Evolutionary conservation across 169 alveolate genomes (phyloP), one percentile per base, ranked within the genome.

Genomic region (Perkinsus olseni): DNA sequence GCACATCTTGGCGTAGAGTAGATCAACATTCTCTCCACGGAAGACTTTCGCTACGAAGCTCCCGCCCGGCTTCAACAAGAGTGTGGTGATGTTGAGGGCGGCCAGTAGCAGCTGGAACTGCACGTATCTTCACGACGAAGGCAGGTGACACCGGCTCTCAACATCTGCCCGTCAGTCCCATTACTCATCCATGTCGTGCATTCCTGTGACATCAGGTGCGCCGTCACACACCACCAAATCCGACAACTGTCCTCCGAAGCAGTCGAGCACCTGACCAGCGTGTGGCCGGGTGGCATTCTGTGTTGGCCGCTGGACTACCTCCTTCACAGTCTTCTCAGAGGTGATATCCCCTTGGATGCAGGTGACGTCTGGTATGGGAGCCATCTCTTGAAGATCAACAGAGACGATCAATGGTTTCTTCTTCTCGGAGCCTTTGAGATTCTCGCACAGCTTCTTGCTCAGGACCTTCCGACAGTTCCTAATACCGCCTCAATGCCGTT

Each of bases 151-250:
- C n/a, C 39, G 24, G 39, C 39, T 17, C 38, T 82, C 31, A 38
- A 34, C 11, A 13, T 4, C n/a, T 37, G 31, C 92, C 45, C 39
- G 36, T 13, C 0, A 11, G 50, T 82, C 31, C 24, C 20, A 6
- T 74, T 93, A 96, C 91, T 96, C 97, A 96, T 98, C 99, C 38
- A 98, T 97, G 93, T 97, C 99, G 94, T 97, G 99, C 95, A 98
- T 97, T 28, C 99, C 99, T 38, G 99, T 98, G 3, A 99, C 99
- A 94, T 99, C 99, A 4, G 99, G 99, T 10, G 99, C 99, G 0
- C 99, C 99, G 96, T 99, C 99, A 94, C 99, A 97, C 31, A 99
- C 97, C 39, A 99, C 98, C 40, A 98, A 94, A 91, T 99, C 98
- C 0, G 99, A 99, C 92, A 39, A 91, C 62, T 95, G 92, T 0